Percentiles rank a stretch among this genome's conserved stretches.
These are phyloP conservation scores for Pythium insidiosum DNA, from an alignment of 352 stramenopile species.

Conservation along the genomic window DNA sequence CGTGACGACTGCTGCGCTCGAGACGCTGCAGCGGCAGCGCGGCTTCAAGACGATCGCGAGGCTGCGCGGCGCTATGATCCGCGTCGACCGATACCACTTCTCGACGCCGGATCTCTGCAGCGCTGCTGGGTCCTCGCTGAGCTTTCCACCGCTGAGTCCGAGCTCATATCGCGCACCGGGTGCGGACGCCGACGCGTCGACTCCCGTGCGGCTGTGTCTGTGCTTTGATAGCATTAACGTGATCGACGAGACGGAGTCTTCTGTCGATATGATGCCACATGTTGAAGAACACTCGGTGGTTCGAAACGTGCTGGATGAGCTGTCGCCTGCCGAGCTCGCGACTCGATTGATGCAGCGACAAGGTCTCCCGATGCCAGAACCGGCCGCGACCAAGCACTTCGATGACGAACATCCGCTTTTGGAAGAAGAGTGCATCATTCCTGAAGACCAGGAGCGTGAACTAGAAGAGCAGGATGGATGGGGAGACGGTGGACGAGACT, in stretches of 20 bases:
- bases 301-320: constrained; percentile 12
- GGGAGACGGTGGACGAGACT: constrained; percentile 7
- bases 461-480: constrained; percentile 52
- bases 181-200: too few species aligned
- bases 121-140: background rate
- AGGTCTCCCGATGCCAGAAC: constrained; percentile 11
- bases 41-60: constrained; percentile 27
- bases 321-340: constrained; percentile 24
- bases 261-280: constrained; percentile 23
- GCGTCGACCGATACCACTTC: constrained; percentile 59
- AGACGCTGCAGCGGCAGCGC: constrained; percentile 12
- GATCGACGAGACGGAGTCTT: constrained; percentile 40
- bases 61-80: constrained; percentile 39
- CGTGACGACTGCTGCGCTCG: constrained; percentile 19
- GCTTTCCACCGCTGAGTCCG: too few species aligned
- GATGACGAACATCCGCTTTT: constrained; percentile 34
- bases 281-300: constrained; percentile 24
- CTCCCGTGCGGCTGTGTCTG: background rate
- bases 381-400: constrained; percentile 10
- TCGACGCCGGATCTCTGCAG: constrained; percentile 28
- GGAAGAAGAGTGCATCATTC: constrained; percentile 54
- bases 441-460: constrained; percentile 45
- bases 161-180: too few species aligned
- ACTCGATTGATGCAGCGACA: constrained; percentile 40
- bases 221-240: constrained; percentile 30